Percentiles rank a stretch among this genome's conserved stretches.
phyloP scores from a whole-genome alignment of 768 basidiomycete species.

The Lactarius hengduanensis region DNA sequence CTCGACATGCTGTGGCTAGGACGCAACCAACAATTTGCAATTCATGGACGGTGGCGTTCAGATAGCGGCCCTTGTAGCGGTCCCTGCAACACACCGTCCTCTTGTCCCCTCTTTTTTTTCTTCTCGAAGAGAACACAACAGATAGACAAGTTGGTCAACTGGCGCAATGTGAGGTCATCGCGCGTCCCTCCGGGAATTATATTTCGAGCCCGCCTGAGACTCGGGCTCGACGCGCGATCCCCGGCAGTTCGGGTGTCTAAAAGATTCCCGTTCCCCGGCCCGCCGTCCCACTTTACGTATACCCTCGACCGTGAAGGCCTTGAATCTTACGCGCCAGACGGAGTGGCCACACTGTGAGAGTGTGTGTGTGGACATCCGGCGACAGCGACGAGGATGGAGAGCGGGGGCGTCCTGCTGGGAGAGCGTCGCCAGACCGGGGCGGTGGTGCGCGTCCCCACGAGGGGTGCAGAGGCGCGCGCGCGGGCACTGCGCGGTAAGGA shows the following conservation, averaged over 20 bases:
- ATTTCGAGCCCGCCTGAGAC: not conserved
- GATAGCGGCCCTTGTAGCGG: no score
- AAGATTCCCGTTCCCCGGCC: not conserved
- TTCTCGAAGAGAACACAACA: not conserved
- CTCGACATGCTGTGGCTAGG: not conserved
- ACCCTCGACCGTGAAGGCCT: not conserved
- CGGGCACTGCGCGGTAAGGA: not conserved
- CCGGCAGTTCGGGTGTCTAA: not conserved
- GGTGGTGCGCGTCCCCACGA: not conserved
- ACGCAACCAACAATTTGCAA: not conserved
- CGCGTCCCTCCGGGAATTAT: not conserved
- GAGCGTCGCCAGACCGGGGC: not conserved
- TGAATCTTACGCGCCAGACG: not conserved
- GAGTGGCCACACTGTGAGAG: no score
- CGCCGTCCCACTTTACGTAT: not conserved
- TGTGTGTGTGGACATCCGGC: not conserved
- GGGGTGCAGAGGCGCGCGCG: not conserved
- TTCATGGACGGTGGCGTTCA: not conserved
- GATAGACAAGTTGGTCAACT: not conserved
- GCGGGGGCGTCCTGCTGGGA: not conserved
- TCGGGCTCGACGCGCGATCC: no score
- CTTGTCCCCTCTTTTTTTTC: not conserved
- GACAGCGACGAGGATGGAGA: not conserved
- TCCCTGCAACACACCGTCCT: not conserved
- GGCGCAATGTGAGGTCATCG: not conserved